These are phyloP conservation scores for Fusarium illudens DNA, from an alignment of 2,329 filamentous ascomycete genomes.

Conservation along the genomic window DNA sequence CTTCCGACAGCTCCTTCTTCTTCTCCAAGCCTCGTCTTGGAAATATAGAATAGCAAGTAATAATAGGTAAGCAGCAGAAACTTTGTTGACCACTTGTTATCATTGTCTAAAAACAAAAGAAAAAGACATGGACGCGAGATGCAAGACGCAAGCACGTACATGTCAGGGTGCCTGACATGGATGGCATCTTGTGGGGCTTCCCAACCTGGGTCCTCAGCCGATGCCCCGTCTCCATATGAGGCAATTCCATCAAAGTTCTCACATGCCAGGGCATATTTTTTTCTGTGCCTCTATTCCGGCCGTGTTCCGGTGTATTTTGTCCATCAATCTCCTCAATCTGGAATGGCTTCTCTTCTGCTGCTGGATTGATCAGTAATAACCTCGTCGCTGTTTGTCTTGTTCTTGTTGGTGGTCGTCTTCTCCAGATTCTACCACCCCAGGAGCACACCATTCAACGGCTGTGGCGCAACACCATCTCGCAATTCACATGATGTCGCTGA, in stretches of 20 bases:
- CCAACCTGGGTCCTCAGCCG: constrained; percentile 38
- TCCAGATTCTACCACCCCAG: neutral
- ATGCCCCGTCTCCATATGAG: constrained; percentile 39
- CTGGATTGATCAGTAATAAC: neutral
- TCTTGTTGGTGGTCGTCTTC: neutral
- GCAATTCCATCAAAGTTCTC: constrained; percentile 39
- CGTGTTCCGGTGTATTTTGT: constrained; percentile 3
- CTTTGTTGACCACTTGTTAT: neutral
- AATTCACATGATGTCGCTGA: constrained; percentile 35
- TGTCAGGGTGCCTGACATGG: constrained; percentile 37
- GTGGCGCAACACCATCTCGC: constrained; percentile 29
- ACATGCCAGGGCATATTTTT: constrained; percentile 20
- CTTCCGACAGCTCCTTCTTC: too few species aligned
- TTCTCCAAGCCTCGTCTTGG: neutral
- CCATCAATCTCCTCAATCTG: constrained; percentile 7
- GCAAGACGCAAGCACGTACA: constrained; percentile 28
- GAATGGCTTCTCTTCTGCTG: neutral
- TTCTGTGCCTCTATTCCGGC: neutral
- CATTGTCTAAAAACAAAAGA: neutral
- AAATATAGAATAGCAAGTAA: neutral
- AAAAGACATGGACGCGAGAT: constrained; percentile 28
- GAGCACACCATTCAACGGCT: constrained; percentile 23
- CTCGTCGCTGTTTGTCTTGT: neutral
- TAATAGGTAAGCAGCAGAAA: neutral
- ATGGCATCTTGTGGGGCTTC: constrained; percentile 35